Conservation (phyloP, 192 early-diverging fungal species). For the Piromyces finnis region DNA sequence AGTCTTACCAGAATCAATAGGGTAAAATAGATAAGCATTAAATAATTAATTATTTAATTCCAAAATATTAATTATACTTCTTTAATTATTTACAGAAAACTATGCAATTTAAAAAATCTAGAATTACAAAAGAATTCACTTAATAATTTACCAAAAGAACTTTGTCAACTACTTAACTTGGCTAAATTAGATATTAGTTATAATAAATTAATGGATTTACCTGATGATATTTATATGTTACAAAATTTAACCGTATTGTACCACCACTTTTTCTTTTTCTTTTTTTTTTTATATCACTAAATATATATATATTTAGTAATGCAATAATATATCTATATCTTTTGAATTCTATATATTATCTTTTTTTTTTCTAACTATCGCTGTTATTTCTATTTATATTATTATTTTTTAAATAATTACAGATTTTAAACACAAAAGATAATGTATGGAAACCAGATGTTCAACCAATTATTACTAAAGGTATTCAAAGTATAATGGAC, state of each 20-base stretch:
- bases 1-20: neutral
- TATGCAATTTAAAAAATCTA: neutral
- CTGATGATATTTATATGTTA: neutral
- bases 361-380: too few species aligned
- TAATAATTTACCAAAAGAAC: neutral
- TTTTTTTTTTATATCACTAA: too few species aligned
- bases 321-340: too few species aligned
- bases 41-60: too few species aligned
- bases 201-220: neutral
- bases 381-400: too few species aligned
- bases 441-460: neutral
- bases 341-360: too few species aligned
- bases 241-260: neutral
- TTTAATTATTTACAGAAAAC: neutral
- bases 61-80: too few species aligned
- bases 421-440: neutral
- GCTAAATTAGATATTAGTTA: neutral
- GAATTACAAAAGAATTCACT: neutral
- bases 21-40: too few species aligned
- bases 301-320: too few species aligned
- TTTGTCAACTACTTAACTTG: neutral
- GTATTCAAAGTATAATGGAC: neutral
- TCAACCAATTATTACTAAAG: neutral
- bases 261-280: neutral
- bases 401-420: too few species aligned